Conservation (phyloP, 805 yeast genomes). For the Isabelozyma rhagii region DNA sequence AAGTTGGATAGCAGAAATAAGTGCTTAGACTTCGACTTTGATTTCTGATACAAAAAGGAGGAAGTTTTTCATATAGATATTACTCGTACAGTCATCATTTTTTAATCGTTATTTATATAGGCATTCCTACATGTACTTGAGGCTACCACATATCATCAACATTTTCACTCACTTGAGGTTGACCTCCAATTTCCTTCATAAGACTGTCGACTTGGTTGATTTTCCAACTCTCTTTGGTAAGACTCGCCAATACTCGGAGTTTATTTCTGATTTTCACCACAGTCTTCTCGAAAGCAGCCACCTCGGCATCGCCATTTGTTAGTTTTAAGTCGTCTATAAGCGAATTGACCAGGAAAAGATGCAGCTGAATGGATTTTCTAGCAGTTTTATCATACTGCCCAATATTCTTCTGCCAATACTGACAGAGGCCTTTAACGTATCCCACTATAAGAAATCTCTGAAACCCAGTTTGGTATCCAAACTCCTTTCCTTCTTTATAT, state of each 20-base stretch:
- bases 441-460: slow-evolving; percentile 72
- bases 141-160: slow-evolving; percentile 42
- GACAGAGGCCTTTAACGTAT: slow-evolving; percentile 52
- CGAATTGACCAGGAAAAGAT: slow-evolving; percentile 28
- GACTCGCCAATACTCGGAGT: slow-evolving; percentile 46
- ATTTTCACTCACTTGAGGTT: slow-evolving; percentile 32
- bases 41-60: slow-evolving; percentile 11
- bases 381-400: slow-evolving; percentile 10
- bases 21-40: slow-evolving; percentile 40
- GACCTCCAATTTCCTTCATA: slow-evolving; percentile 37
- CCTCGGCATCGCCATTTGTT: slow-evolving; percentile 53
- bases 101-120: background rate
- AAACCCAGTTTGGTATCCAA: slow-evolving; percentile 77
- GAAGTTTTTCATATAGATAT: background rate
- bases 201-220: slow-evolving; percentile 27
- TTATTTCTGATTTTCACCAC: slow-evolving; percentile 58
- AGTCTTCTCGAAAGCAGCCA: slow-evolving; percentile 51
- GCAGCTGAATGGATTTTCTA: slow-evolving; percentile 14
- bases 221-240: slow-evolving; percentile 28
- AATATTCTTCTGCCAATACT: slow-evolving; percentile 28
- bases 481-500: slow-evolving; percentile 73
- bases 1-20: slow-evolving; percentile 31
- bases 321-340: slow-evolving; percentile 15
- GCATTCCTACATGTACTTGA: background rate
- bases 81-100: background rate